Base-by-base conservation (phyloP, 192 early-diverging fungal species). In the Backusella morwellensis region DNA sequence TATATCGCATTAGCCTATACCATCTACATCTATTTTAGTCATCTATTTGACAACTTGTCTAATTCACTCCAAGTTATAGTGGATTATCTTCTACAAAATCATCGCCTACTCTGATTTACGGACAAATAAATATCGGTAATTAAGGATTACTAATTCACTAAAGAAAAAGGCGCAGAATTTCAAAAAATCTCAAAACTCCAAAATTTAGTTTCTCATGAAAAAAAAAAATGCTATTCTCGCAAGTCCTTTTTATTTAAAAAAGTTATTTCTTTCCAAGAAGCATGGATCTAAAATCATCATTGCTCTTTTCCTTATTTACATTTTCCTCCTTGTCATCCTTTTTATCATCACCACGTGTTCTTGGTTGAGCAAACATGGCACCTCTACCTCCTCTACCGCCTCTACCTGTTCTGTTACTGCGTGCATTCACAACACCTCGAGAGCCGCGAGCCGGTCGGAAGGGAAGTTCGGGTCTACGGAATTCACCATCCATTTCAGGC, bases 271-370 rank as follows among this genome's bases (percentile, higher is more conserved):
- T 79, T 23, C 77, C 76, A 29, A 77, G 40, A 9, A 81, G 59
- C 72, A 81, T 70, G 34, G 76, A 72, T 56, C 80, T 44, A 21
- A 81, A 81, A 50, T 81, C 80, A 72, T 77, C 76, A 66, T 81
- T 81, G 44, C 68, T 73, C n/a, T 73, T 70, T 7, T 15, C 26
- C 8, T 2, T 23, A 44, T 40, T 68, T 44, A 14, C 21, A 17
- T 14, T 52, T 73, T 29, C 63, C 12, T 44, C 14, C 26, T 4
- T 12, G 8, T 34, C 40, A 21, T 32, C 35, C 40, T 23, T 14
- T 6, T 32, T 32, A 54, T 19, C 12, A 19, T 40, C 36, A 3
- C 35, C 36, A 70, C 7, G 32, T 40, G 6, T 21, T 17, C 1
- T 68, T 68, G 23, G 15, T 35, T 44, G 63, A 35, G 35, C 75